Percentiles rank a stretch among this genome's conserved stretches.
phyloP scores from a whole-genome alignment of 176 grass and related monocot genomes.

The Musa beccarii region DNA sequence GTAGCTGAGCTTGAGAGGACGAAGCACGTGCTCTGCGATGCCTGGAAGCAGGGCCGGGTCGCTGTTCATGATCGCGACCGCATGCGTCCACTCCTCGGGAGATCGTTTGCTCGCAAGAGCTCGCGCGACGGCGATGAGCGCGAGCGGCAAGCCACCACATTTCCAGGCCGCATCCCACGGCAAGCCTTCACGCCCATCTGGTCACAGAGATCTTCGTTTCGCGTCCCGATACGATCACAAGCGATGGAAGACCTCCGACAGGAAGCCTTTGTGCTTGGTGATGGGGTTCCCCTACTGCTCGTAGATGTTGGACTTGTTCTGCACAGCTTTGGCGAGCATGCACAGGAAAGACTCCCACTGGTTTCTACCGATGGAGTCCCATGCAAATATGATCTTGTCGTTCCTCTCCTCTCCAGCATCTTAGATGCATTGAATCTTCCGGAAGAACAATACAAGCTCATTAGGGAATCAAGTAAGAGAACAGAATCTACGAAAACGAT shows the following conservation, averaged over 20 bases:
- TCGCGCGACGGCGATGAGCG: conserved; percentile 61
- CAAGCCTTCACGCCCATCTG: conserved; percentile 65
- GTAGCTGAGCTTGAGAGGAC: conserved; percentile 63
- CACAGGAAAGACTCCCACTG: conserved; percentile 24
- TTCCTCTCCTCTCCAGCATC: conserved; percentile 23
- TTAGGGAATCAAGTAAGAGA: background rate
- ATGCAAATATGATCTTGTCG: conserved; percentile 8
- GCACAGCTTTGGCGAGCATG: conserved; percentile 1
- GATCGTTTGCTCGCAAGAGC: conserved; percentile 83
- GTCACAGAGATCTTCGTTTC: background rate
- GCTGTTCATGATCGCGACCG: conserved; percentile 60
- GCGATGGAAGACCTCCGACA: conserved; percentile 4
- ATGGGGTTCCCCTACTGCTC: conserved; percentile 20
- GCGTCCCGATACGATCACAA: conserved; percentile 11
- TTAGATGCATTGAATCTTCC: conserved; percentile 21
- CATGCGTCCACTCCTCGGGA: conserved; percentile 79
- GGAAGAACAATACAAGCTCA: background rate
- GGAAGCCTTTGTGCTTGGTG: conserved; percentile 4
- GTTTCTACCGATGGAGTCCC: conserved; percentile 23
- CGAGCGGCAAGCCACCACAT: conserved; percentile 70
- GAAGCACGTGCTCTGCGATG: conserved; percentile 61
- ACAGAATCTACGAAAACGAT: background rate
- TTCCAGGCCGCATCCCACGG: conserved; percentile 57
- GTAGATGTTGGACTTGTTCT: conserved; percentile 14
- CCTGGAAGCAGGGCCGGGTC: conserved; percentile 80